Percentiles rank a stretch among this genome's conserved stretches.
Evolutionary conservation across 2,329 filamentous ascomycete genomes (phyloP).

Genomic region (Cladophialophora chaetospira): DNA sequence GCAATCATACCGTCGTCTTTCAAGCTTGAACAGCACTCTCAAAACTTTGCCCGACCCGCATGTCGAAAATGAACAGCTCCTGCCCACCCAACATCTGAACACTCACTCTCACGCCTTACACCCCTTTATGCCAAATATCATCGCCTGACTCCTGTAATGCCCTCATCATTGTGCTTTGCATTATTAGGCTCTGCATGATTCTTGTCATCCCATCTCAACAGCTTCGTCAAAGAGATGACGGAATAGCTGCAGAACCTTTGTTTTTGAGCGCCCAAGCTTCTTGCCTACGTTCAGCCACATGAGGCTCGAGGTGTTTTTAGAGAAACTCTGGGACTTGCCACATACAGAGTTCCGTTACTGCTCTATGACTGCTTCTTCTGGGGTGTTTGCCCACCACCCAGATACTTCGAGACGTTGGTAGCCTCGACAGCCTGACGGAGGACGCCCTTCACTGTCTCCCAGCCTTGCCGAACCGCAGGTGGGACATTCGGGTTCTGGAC

Average conservation of each 20-base stretch:
- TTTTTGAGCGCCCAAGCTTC: not conserved
- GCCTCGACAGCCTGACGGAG: constrained; percentile 74
- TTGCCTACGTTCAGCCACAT: not conserved
- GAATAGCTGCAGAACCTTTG: not conserved
- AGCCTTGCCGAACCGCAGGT: constrained; percentile 74
- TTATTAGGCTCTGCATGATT: not conserved
- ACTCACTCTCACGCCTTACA: not conserved
- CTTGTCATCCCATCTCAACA: not conserved
- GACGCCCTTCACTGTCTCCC: constrained; percentile 75
- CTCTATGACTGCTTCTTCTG: constrained; percentile 53
- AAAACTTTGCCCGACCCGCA: not conserved
- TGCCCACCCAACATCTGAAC: not conserved
- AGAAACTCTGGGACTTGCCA: not conserved
- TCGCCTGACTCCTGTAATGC: not conserved
- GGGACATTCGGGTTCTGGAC: constrained; percentile 85
- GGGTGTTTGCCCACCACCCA: constrained; percentile 47
- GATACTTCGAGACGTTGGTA: constrained; percentile 77
- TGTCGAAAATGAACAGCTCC: not conserved
- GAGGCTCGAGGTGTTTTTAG: not conserved
- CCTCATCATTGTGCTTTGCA: not conserved
- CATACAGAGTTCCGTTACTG: not conserved
- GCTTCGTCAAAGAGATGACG: not conserved
- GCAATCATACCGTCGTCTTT: not conserved
- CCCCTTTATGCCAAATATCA: not conserved
- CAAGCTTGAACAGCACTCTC: not conserved